Conservation (phyloP, 2,329 filamentous ascomycete species). For the Tolypocladium amazonense region DNA sequence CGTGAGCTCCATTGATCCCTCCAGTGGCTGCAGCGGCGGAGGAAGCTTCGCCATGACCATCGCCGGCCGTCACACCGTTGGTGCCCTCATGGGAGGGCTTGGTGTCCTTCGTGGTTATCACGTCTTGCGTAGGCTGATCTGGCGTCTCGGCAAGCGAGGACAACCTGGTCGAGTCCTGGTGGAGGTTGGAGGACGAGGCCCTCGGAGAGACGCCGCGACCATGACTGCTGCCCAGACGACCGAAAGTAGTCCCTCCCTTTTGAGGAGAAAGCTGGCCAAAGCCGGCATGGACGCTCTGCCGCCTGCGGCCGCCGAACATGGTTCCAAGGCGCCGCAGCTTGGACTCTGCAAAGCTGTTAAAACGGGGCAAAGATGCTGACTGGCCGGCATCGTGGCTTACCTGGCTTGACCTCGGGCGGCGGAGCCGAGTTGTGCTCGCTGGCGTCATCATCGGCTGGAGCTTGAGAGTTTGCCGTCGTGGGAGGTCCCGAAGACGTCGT, state of each 20-base stretch:
- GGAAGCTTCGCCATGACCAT: constrained; percentile 18
- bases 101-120: constrained; percentile 8
- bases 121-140: constrained; percentile 20
- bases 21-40: constrained; percentile 15
- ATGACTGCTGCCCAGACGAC: constrained; percentile 55
- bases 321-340: constrained; percentile 56
- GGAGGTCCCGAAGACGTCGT: background rate
- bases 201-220: constrained; percentile 44
- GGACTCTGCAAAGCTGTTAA: constrained; percentile 30
- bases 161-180: constrained; percentile 40
- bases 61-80: constrained; percentile 30
- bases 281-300: constrained; percentile 56
- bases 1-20: constrained; percentile 36
- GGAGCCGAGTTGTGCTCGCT: constrained; percentile 31
- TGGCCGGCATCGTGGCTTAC: constrained; percentile 9
- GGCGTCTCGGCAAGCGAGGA: constrained; percentile 49
- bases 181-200: constrained; percentile 48
- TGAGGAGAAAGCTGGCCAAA: constrained; percentile 46
- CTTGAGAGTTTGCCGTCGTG: background rate
- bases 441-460: constrained; percentile 15
- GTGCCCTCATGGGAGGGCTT: constrained; percentile 29
- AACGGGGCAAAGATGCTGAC: background rate
- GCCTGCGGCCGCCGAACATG: constrained; percentile 50
- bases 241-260: constrained; percentile 44
- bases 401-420: constrained; percentile 24